Base-by-base conservation (phyloP, 306 rosid species). In the Datisca glomerata region DNA sequence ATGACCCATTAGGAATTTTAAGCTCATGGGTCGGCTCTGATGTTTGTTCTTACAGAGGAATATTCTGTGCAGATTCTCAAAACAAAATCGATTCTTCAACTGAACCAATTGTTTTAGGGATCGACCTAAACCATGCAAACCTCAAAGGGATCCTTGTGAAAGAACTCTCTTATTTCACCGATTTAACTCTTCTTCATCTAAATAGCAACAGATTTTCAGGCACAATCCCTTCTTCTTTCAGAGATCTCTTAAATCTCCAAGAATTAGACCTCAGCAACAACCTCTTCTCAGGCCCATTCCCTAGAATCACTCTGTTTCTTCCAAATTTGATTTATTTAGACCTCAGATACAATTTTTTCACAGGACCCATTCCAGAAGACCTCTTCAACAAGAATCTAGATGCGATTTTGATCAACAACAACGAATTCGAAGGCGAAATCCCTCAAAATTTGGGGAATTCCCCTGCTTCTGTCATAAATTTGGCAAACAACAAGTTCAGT, bases 201-300 rank as follows among this genome's bases (percentile, higher is more conserved):
- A 87, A 87, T 69, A n/a, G n/a, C n/a, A n/a, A n/a, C n/a, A n/a
- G n/a, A n/a, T n/a, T n/a, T n/a, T n/a, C n/a, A n/a, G n/a, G 93
- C 41, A 49, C 65, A 19, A 34, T 87, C 43, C 97, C 97, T 46
- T 80, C 67, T 5, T 55, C 80, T 39, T 75, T 84, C 56, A 55
- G 27, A 25, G 80, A 76, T 48, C 93, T 84, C 23, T 5, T 41
- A 0, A 57, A 70, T 12, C 70, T 89, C 19, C 73, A 70, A 66
- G 98, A 89, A 66, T 65, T 89, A 21, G 98, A 89, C 64, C 67
- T 89, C 46, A 89, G 98, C 55, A 89, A 89, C 71, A 89, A 89
- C 63, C 69, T 63, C 8, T 65, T 89, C 27, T 89, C 93, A 14
- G 98, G 98, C 51, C 47, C 75, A 16, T 89, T 89, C 50, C 98